Evolutionary conservation across 108 stramenopile genomes (phyloP), one percentile per base, ranked within the genome.

Genomic region (Discostella stelligeroides): DNA sequence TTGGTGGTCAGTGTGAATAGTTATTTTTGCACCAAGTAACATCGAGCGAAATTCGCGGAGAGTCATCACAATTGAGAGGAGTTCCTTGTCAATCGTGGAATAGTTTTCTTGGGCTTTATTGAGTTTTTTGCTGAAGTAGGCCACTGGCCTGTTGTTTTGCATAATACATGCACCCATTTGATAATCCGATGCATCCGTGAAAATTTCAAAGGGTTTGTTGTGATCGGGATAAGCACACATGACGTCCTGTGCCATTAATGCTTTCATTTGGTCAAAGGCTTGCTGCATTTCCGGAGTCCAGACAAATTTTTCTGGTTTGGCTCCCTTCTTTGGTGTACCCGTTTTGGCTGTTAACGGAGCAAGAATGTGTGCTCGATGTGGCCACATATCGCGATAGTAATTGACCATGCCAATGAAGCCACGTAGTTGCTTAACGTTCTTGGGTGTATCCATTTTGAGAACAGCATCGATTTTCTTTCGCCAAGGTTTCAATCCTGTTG

Each of bases 391-490:
- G 0, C 60, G 40, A 47, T 79, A 83, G 30, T 65, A 76, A 57
- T 58, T 82, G 4, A 86, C 75, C 25, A 60, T 51, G 10, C 82
- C 85, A 49, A 80, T 72, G 63, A 85, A 85, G 0, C 53, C 50
- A 6, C 80, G 63, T 4, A 83, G 17, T 47, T 88, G 40, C 41
- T 56, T 71, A 0, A 57, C 20, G 17, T 48, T 80, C 9, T n/a
- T 18, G 2, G 82, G 86, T n/a, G 37, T 37, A 56, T 66, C n/a
- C 60, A 84, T 46, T 4, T 58, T 29, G 1, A 72, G 40, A 0
- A 89, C 66, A 12, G 82, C 85, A 50, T 76, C 63, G 27, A 76
- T 43, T 42, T 80, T 73, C 57, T 79, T 83, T 21, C 29, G 40
- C 77, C 72, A 75, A 15, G 82, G 82, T 54, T 79, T 79, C 4